Percentiles rank a stretch among this genome's conserved stretches.
phyloP scores from a whole-genome alignment of 768 basidiomycete genomes.

The Galerina sulciceps region DNA sequence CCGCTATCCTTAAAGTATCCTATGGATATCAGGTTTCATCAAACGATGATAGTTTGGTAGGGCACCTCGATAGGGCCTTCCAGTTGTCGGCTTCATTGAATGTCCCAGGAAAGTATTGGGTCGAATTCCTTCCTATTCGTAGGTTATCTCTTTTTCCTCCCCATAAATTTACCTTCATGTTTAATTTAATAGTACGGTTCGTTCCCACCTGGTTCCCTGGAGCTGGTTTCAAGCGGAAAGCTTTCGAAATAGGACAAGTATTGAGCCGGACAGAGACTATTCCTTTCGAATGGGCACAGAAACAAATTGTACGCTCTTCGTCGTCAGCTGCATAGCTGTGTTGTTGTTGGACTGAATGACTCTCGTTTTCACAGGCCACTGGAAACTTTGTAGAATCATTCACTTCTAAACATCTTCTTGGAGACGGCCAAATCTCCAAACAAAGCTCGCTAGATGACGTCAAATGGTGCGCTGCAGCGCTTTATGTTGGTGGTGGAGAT shows the following conservation, averaged over 20 bases:
- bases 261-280: conserved; percentile 24
- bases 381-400: conserved; percentile 27
- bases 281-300: conserved; percentile 36
- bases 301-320: conserved; percentile 27
- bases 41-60: conserved; percentile 36
- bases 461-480: conserved; percentile 30
- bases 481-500: conserved; percentile 42
- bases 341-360: neutral
- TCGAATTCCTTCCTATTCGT: conserved; percentile 45
- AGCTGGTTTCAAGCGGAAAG: conserved; percentile 40
- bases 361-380: neutral
- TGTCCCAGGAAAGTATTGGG: conserved; percentile 39
- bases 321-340: neutral
- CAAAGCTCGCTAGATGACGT: conserved; percentile 30
- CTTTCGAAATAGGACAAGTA: conserved; percentile 16
- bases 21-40: conserved; percentile 43
- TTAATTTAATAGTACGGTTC: conserved; percentile 34
- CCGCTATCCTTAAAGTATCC: conserved; percentile 39
- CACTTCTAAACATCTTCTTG: conserved; percentile 33
- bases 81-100: conserved; percentile 24
- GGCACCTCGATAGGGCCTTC: conserved; percentile 34
- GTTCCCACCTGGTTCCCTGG: conserved; percentile 49
- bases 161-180: neutral
- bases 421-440: conserved; percentile 24
- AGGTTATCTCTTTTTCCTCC: conserved; percentile 7